Evolutionary conservation across 2,329 filamentous ascomycete genomes (phyloP).

Genomic region (Neofusicoccum cordaticola): DNA sequence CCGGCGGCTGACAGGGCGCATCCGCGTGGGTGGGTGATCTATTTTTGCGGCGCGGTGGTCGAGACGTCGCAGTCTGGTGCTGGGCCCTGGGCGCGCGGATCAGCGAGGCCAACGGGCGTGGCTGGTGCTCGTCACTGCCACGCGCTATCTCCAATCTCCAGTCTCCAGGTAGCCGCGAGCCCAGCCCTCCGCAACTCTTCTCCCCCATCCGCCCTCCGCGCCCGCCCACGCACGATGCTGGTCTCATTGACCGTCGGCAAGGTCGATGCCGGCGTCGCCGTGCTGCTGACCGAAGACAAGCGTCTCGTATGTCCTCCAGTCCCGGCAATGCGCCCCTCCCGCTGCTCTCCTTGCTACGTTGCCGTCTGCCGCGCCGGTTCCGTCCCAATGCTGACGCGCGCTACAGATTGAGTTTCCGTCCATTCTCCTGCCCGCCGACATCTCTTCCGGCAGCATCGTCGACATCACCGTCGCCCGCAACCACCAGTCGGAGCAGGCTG

Average conservation of each 20-base stretch:
- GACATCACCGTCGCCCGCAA: constrained; percentile 96
- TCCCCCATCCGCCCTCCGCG: background rate
- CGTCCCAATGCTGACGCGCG: constrained; percentile 17
- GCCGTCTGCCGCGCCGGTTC: background rate
- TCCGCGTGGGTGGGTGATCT: background rate
- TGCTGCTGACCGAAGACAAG: constrained; percentile 94
- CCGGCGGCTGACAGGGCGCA: background rate
- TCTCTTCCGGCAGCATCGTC: constrained; percentile 93
- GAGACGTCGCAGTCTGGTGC: background rate
- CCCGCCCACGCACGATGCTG: constrained; percentile 60
- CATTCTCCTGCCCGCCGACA: constrained; percentile 91
- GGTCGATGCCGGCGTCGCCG: constrained; percentile 96
- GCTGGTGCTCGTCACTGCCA: background rate
- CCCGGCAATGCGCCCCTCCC: constrained; percentile 21
- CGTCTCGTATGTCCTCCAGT: constrained; percentile 67
- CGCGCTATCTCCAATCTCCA: background rate
- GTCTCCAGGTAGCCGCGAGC: constrained; percentile 1
- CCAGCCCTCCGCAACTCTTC: constrained; percentile 13
- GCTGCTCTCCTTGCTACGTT: constrained; percentile 20
- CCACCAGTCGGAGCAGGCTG: constrained; percentile 68
- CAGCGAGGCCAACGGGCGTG: background rate
- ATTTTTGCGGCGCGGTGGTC: background rate
- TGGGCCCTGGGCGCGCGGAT: background rate
- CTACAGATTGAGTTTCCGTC: constrained; percentile 95
- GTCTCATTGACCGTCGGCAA: constrained; percentile 98